These are phyloP conservation scores for Aleurites moluccanus DNA, from an alignment of 441 rosid species.

Conservation along the genomic window DNA sequence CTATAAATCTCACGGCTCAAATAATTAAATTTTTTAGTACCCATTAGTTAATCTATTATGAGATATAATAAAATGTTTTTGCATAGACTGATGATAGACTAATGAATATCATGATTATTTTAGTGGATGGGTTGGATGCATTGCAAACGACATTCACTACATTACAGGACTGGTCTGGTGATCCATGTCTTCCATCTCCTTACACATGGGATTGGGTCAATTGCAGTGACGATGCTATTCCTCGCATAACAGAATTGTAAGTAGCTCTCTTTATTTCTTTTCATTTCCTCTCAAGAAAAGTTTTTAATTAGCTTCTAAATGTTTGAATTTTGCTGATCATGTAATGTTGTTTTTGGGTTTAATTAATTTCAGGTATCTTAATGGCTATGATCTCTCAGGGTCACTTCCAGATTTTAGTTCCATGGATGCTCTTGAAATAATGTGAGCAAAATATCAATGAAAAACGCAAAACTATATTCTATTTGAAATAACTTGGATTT, in stretches of 20 bases:
- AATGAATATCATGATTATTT: neutral
- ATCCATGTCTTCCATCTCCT: conserved; percentile 46
- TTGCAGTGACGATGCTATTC: conserved; percentile 30
- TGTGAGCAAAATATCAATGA: conserved; percentile 13
- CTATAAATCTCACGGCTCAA: too few species aligned
- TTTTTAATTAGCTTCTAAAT: neutral
- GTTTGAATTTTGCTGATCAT: neutral
- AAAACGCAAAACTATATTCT: neutral
- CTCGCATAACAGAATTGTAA: conserved; percentile 45
- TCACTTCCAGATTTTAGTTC: conserved; percentile 44
- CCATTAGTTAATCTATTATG: neutral
- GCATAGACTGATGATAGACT: too few species aligned
- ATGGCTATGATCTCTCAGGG: conserved; percentile 33
- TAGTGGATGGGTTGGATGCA: conserved; percentile 33
- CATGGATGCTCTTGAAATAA: conserved; percentile 38
- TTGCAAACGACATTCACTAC: conserved; percentile 20
- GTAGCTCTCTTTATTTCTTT: neutral
- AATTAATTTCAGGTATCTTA: conserved; percentile 35
- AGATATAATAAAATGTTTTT: neutral
- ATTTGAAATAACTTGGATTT: neutral
- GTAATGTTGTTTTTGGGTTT: too few species aligned
- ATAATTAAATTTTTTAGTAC: too few species aligned
- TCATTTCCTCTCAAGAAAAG: neutral
- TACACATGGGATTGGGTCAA: conserved; percentile 47
- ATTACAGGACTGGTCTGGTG: conserved; percentile 39